phyloP scores from a whole-genome alignment of 2,329 filamentous ascomycete species.

The Chlorencoelia australis region DNA sequence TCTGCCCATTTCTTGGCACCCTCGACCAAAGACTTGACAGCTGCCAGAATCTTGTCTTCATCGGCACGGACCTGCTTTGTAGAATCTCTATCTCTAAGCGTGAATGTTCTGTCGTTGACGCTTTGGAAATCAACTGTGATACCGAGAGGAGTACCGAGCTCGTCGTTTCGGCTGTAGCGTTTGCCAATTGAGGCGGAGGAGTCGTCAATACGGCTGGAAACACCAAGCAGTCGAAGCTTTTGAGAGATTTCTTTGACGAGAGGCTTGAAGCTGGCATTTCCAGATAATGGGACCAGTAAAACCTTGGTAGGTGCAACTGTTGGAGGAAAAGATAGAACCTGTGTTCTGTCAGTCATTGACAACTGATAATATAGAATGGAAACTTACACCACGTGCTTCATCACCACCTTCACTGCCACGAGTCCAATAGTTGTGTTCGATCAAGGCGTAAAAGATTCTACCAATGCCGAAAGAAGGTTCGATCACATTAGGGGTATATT shows the following conservation, averaged over 20 bases:
- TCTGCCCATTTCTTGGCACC: constrained; percentile 53
- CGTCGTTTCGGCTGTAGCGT: constrained; percentile 89
- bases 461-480: constrained; percentile 98
- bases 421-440: constrained; percentile 94
- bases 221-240: constrained; percentile 63
- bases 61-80: constrained; percentile 83
- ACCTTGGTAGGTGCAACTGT: constrained; percentile 90
- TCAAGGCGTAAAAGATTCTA: constrained; percentile 81
- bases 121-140: constrained; percentile 96
- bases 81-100: constrained; percentile 80
- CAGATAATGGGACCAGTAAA: constrained; percentile 79
- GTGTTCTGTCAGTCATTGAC: constrained; percentile 9
- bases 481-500: constrained; percentile 92
- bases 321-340: constrained; percentile 66
- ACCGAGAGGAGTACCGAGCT: constrained; percentile 87
- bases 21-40: constrained; percentile 44
- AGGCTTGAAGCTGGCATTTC: constrained; percentile 72
- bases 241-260: constrained; percentile 62
- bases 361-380: not conserved
- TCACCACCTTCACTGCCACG: constrained; percentile 60
- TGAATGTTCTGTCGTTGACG: constrained; percentile 75
- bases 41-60: constrained; percentile 68
- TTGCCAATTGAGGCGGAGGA: constrained; percentile 89
- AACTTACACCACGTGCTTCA: constrained; percentile 75
- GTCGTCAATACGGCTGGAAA: constrained; percentile 82